These are phyloP conservation scores for Cardamine occulta DNA, from an alignment of 345 rosid species.

Conservation along the genomic window DNA sequence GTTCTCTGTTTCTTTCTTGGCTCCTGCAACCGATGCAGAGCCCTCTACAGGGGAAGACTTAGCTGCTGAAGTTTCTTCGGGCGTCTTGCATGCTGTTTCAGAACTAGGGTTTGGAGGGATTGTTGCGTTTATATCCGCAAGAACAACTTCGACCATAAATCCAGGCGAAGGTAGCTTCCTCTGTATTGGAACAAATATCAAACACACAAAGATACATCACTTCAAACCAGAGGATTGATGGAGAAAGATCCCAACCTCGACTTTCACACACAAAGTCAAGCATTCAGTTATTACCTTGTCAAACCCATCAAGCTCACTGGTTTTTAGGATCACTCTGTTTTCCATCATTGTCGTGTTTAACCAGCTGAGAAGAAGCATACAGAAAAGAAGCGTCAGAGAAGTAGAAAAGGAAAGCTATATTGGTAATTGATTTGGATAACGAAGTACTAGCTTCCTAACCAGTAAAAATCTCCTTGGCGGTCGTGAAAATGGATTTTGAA, in stretches of 20 bases:
- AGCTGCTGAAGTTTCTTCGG: slow-evolving; percentile 51
- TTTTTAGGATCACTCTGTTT: slow-evolving; percentile 66
- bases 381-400: slow-evolving; percentile 26
- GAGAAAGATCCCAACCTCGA: slow-evolving; percentile 18
- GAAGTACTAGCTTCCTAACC: slow-evolving; percentile 51
- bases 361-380: slow-evolving; percentile 57
- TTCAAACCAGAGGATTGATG: neutral
- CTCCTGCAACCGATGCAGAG: slow-evolving; percentile 45
- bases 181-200: slow-evolving; percentile 46
- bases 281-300: slow-evolving; percentile 62
- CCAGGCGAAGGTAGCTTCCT: slow-evolving; percentile 89
- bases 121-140: slow-evolving; percentile 52
- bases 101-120: slow-evolving; percentile 41
- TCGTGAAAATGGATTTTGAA: slow-evolving; percentile 88
- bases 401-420: neutral
- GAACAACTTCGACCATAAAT: slow-evolving; percentile 80
- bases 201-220: slow-evolving; percentile 26
- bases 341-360: slow-evolving; percentile 84
- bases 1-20: slow-evolving; percentile 50
- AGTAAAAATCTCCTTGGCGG: slow-evolving; percentile 93
- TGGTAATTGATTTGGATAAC: slow-evolving; percentile 3
- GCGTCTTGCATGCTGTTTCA: slow-evolving; percentile 46
- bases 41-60: slow-evolving; percentile 43
- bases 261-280: slow-evolving; percentile 3
- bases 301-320: slow-evolving; percentile 73